Conservation (phyloP, 2,329 filamentous ascomycete species). For the Chrysoporthe deuterocubensis region DNA sequence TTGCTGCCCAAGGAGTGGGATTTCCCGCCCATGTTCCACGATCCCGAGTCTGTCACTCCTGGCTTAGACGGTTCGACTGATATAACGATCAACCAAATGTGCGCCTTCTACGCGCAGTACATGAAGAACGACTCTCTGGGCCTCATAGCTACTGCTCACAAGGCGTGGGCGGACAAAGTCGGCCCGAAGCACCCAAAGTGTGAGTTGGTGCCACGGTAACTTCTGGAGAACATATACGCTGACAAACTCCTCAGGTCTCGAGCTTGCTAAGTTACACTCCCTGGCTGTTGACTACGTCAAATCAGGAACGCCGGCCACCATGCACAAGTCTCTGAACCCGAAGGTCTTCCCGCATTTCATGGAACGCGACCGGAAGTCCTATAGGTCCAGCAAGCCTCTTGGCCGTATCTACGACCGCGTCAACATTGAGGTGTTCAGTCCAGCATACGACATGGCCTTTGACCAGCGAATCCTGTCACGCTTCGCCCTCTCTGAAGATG, state of each 20-base stretch:
- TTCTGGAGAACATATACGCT: neutral
- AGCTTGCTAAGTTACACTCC: constrained; percentile 81
- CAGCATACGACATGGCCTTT: constrained; percentile 74
- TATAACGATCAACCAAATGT: constrained; percentile 75
- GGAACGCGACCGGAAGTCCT: constrained; percentile 67
- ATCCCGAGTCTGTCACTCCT: constrained; percentile 32
- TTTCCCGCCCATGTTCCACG: constrained; percentile 76
- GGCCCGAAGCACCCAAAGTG: constrained; percentile 74
- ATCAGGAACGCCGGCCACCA: constrained; percentile 76
- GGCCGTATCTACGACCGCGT: constrained; percentile 84
- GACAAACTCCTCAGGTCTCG: constrained; percentile 53
- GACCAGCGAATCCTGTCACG: constrained; percentile 73
- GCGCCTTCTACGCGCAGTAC: constrained; percentile 85
- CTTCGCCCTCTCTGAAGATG: constrained; percentile 57
- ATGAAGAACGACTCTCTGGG: constrained; percentile 89
- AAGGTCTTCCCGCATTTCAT: constrained; percentile 83
- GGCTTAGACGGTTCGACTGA: constrained; percentile 42
- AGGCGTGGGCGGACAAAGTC: constrained; percentile 72
- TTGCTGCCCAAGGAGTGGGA: constrained; percentile 75
- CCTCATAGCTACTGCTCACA: constrained; percentile 79
- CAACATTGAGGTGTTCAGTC: constrained; percentile 55
- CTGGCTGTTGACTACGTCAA: constrained; percentile 94
- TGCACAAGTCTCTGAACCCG: constrained; percentile 65
- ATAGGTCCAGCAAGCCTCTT: constrained; percentile 72
- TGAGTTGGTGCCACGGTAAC: constrained; percentile 40